Evolutionary conservation across 2,329 filamentous ascomycete species (phyloP).

Genomic region (Bisporella sp.): DNA sequence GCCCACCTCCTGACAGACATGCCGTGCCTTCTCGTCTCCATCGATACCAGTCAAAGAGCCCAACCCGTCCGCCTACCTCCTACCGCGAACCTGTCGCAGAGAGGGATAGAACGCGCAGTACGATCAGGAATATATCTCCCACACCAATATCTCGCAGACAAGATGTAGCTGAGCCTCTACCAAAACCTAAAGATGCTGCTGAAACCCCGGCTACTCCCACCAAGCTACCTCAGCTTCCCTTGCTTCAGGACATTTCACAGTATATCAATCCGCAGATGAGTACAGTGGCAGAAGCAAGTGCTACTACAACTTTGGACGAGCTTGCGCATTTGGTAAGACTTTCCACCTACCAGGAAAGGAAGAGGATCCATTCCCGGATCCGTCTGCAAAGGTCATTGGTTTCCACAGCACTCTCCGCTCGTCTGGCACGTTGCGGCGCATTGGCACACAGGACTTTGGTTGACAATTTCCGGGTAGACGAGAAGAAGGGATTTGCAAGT

Average conservation of each 20-base stretch:
- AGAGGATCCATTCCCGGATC: slow-evolving; percentile 64
- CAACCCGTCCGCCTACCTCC: slow-evolving; percentile 40
- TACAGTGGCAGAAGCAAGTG: slow-evolving; percentile 44
- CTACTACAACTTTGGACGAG: slow-evolving; percentile 67
- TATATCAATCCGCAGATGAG: slow-evolving; percentile 55
- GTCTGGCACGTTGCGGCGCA: slow-evolving; percentile 67
- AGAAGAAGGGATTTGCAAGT: slow-evolving; percentile 69
- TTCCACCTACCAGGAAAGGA: slow-evolving; percentile 76
- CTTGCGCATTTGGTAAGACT: slow-evolving; percentile 71
- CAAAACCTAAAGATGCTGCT: slow-evolving; percentile 4
- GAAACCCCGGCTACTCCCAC: slow-evolving; percentile 15
- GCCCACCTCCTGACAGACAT: slow-evolving; percentile 42
- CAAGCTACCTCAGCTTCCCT: slow-evolving; percentile 31
- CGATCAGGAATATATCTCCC: slow-evolving; percentile 16
- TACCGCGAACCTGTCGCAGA: slow-evolving; percentile 37
- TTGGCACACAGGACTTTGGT: slow-evolving; percentile 69
- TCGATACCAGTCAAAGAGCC: slow-evolving; percentile 48
- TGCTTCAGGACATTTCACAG: slow-evolving; percentile 58
- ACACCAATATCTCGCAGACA: slow-evolving; percentile 23
- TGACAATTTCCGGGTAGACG: slow-evolving; percentile 70
- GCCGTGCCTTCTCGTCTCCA: slow-evolving; percentile 40
- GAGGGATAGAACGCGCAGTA: slow-evolving; percentile 36
- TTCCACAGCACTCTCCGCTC: slow-evolving; percentile 66
- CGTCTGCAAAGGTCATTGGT: slow-evolving; percentile 69
- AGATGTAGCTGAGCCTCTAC: slow-evolving; percentile 25